Evolutionary conservation across 129 eudicot species (phyloP).

Genomic region (Chrysanthemum seticuspe): DNA sequence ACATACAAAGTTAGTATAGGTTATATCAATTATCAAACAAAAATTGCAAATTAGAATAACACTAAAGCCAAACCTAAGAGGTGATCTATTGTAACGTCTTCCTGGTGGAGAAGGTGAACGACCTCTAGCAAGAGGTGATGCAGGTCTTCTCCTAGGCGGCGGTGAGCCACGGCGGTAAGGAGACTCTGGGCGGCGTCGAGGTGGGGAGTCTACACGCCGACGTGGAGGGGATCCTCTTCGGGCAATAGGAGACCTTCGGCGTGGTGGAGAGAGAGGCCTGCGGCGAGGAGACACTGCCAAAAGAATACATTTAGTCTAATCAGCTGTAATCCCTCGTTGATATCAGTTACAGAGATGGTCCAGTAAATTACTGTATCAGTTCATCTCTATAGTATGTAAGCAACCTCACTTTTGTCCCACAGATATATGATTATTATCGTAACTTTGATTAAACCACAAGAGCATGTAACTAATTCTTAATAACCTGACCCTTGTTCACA

Average conservation of each 20-base stretch:
- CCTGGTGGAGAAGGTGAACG: constrained; percentile 84
- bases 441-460: no score
- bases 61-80: constrained; percentile 47
- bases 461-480: no score
- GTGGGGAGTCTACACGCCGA: constrained; percentile 82
- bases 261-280: constrained; percentile 56
- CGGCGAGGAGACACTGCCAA: constrained; percentile 70
- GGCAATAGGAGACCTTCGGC: constrained; percentile 71
- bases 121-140: constrained; percentile 79
- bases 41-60: neutral
- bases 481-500: no score
- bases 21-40: neutral
- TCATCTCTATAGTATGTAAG: no score
- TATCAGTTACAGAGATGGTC: no score
- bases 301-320: neutral
- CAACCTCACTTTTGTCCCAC: no score
- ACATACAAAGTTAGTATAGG: constrained; percentile 11
- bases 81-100: constrained; percentile 67
- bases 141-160: constrained; percentile 80
- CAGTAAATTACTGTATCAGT: no score
- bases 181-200: constrained; percentile 61
- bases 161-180: constrained; percentile 72
- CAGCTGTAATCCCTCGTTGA: neutral
- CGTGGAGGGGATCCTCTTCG: constrained; percentile 92
- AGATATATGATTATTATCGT: no score